These are phyloP conservation scores for Thielaviopsis punctulata DNA, from an alignment of 2,329 filamentous ascomycete genomes.

Conservation along the genomic window DNA sequence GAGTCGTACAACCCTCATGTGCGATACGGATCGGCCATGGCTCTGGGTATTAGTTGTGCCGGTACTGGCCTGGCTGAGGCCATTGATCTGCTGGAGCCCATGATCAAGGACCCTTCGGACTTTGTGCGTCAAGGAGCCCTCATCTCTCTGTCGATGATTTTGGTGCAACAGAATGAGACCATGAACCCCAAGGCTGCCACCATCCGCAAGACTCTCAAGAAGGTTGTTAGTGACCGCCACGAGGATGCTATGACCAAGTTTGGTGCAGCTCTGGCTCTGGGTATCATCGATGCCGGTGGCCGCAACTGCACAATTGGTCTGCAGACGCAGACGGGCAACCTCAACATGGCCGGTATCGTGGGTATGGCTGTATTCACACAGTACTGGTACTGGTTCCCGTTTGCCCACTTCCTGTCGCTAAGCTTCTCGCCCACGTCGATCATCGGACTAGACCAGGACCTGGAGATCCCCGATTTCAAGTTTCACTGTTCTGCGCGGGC, in stretches of 20 bases:
- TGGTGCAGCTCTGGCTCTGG: constrained; percentile 78
- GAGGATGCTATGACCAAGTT: constrained; percentile 99
- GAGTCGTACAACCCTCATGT: constrained; percentile 99
- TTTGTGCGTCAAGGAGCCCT: constrained; percentile 94
- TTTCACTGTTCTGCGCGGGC: constrained; percentile 90
- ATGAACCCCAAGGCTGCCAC: constrained; percentile 93
- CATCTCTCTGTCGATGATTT: constrained; percentile 90
- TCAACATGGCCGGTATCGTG: constrained; percentile 97
- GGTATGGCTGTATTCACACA: constrained; percentile 97
- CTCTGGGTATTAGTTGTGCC: constrained; percentile 91
- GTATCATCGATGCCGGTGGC: constrained; percentile 94
- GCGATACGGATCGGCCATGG: constrained; percentile 94
- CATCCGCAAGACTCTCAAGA: constrained; percentile 84
- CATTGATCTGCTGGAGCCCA: constrained; percentile 89
- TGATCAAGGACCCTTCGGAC: constrained; percentile 98
- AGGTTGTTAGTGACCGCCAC: constrained; percentile 84
- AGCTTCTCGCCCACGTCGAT: constrained; percentile 95
- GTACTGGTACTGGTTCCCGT: constrained; percentile 99
- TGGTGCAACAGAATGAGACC: constrained; percentile 97
- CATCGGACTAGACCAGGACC: constrained; percentile 82
- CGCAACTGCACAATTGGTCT: constrained; percentile 97
- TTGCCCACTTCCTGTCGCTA: constrained; percentile 90
- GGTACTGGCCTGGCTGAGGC: constrained; percentile 92
- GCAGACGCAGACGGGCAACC: constrained; percentile 92
- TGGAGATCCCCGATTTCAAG: constrained; percentile 86